Evolutionary conservation across 1,284 basidiomycete genomes (phyloP).

Genomic region (Amylostereum areolatum): DNA sequence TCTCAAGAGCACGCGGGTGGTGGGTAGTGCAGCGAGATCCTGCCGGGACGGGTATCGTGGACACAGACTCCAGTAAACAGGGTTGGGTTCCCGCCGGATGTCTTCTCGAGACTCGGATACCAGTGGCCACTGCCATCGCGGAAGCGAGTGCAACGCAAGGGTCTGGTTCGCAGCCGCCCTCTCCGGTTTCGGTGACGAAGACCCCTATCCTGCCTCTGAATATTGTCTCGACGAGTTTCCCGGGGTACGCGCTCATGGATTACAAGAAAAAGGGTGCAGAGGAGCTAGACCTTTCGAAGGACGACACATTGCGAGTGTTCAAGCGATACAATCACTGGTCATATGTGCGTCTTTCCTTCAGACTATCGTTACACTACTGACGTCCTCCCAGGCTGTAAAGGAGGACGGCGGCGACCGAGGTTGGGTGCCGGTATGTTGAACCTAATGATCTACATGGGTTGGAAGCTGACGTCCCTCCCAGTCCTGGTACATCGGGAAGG

Average conservation of each 20-base stretch:
- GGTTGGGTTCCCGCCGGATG: slow-evolving; percentile 93
- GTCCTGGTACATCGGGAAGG: slow-evolving; percentile 26
- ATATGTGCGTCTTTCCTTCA: slow-evolving; percentile 45
- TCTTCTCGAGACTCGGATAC: slow-evolving; percentile 85
- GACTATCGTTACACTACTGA: slow-evolving; percentile 9
- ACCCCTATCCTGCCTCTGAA: slow-evolving; percentile 80
- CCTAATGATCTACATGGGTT: neutral
- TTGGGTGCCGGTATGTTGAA: slow-evolving; percentile 73
- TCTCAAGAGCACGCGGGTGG: slow-evolving; percentile 94
- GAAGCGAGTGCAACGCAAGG: slow-evolving; percentile 59
- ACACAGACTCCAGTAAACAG: slow-evolving; percentile 68
- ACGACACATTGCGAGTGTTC: slow-evolving; percentile 86
- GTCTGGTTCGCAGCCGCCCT: slow-evolving; percentile 36
- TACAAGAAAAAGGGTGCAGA: slow-evolving; percentile 89
- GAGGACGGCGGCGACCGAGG: slow-evolving; percentile 84
- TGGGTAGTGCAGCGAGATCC: slow-evolving; percentile 98
- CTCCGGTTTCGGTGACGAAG: slow-evolving; percentile 30
- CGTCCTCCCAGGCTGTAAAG: slow-evolving; percentile 65
- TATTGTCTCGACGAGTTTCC: slow-evolving; percentile 92
- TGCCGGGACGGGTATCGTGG: slow-evolving; percentile 75
- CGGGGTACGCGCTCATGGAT: slow-evolving; percentile 92
- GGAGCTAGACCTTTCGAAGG: slow-evolving; percentile 81
- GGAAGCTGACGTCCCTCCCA: neutral
- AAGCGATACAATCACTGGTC: slow-evolving; percentile 98
- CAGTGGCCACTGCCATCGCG: slow-evolving; percentile 71